These are phyloP conservation scores for Candida chilensis DNA, from an alignment of 805 yeast genomes.

Conservation along the genomic window DNA sequence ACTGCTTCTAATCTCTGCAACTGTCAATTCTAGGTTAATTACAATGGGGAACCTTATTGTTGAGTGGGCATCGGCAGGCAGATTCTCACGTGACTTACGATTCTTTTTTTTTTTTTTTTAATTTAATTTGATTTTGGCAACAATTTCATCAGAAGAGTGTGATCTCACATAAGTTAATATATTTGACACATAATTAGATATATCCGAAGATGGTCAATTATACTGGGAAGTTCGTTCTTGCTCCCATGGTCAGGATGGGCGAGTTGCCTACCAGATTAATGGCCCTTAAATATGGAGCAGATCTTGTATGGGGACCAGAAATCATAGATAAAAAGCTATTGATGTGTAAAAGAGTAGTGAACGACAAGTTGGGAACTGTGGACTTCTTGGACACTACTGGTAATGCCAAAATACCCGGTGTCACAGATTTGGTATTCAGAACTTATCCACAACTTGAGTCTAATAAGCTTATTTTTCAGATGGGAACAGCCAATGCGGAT, in stretches of 20 bases:
- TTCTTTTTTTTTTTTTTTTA: constrained; percentile 3
- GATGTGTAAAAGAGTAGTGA: constrained; percentile 56
- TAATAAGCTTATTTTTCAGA: constrained; percentile 72
- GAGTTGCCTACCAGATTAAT: constrained; percentile 85
- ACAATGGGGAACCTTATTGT: not conserved
- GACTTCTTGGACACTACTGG: constrained; percentile 42
- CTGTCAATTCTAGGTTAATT: not conserved
- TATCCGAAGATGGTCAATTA: constrained; percentile 45
- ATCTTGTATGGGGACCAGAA: constrained; percentile 95
- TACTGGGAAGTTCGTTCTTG: constrained; percentile 73
- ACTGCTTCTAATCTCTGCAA: not conserved
- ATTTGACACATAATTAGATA: not conserved
- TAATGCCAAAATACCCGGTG: constrained; percentile 32
- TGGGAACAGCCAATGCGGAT: constrained; percentile 80
- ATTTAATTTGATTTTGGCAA: constrained; percentile 2
- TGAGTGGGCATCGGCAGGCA: not conserved
- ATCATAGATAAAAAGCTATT: constrained; percentile 80
- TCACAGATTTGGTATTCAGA: constrained; percentile 57
- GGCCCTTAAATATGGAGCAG: constrained; percentile 81
- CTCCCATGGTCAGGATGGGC: constrained; percentile 96
- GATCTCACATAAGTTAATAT: not conserved
- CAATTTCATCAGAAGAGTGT: too few relatives aligned
- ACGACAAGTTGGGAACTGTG: constrained; percentile 45
- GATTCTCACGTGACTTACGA: constrained; percentile 1
- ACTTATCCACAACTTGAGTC: constrained; percentile 57